Percentiles rank a stretch among this genome's conserved stretches.
phyloP scores from a whole-genome alignment of 2,329 filamentous ascomycete genomes.

The Corynespora cassiicola region DNA sequence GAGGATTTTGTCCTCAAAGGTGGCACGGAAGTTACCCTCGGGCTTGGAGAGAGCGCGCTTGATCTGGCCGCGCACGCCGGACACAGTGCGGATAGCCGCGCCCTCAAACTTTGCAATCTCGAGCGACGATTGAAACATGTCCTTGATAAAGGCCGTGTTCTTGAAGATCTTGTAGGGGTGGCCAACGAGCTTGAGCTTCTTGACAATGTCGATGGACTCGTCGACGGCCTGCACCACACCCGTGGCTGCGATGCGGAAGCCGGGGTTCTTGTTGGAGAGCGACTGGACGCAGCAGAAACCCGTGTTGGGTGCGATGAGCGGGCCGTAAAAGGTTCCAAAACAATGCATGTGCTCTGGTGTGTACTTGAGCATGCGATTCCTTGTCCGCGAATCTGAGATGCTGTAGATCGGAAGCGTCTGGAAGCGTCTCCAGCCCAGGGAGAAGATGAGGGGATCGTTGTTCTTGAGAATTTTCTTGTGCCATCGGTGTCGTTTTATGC shows the following conservation, averaged over 20 bases:
- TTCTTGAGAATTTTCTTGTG: slow-evolving; percentile 99
- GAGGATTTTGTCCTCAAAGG: slow-evolving; percentile 97
- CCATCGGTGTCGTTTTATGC: slow-evolving; percentile 97
- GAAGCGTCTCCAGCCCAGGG: slow-evolving; percentile 93
- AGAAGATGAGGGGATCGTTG: slow-evolving; percentile 96
- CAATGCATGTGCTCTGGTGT: slow-evolving; percentile 99
- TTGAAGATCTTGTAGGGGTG: slow-evolving; percentile 98
- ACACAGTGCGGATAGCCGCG: slow-evolving; percentile 93
- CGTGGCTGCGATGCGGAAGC: slow-evolving; percentile 93
- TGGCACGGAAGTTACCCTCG: slow-evolving; percentile 94
- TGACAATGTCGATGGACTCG: slow-evolving; percentile 95
- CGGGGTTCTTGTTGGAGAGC: slow-evolving; percentile 81
- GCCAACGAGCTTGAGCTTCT: slow-evolving; percentile 97
- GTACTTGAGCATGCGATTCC: slow-evolving; percentile 98
- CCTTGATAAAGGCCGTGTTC: slow-evolving; percentile 98
- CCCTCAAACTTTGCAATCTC: slow-evolving; percentile 99
- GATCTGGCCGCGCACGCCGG: slow-evolving; percentile 94
- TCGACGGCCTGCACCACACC: slow-evolving; percentile 94
- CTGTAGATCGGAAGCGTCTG: slow-evolving; percentile 92
- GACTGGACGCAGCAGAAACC: slow-evolving; percentile 94
- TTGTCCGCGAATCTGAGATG: slow-evolving; percentile 89
- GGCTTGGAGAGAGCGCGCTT: slow-evolving; percentile 93
- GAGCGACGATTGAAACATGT: slow-evolving; percentile 93
- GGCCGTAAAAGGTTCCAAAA: slow-evolving; percentile 93
- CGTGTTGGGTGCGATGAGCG: slow-evolving; percentile 92